Evolutionary conservation across 164 flowering plant genomes (phyloP).

Genomic region (grape (Vitis vinifera)): ASM3070453v1 NC_081822.1:4299501-4300000

Average conservation of each 20-base stretch:
- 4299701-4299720: slow-evolving; percentile 26
- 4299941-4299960: slow-evolving; percentile 22
- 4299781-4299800: slow-evolving; percentile 14
- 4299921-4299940: slow-evolving; percentile 7
- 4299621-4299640: slow-evolving; percentile 84
- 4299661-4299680: slow-evolving; percentile 41
- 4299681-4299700: slow-evolving; percentile 60
- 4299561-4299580: slow-evolving; percentile 68
- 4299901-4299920: slow-evolving; percentile 1
- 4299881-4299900: not conserved
- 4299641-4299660: slow-evolving; percentile 77
- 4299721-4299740: slow-evolving; percentile 14
- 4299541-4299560: slow-evolving; percentile 50
- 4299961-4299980: slow-evolving; percentile 28
- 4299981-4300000: slow-evolving; percentile 24
- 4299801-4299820: slow-evolving; percentile 16
- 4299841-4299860: slow-evolving; percentile 12
- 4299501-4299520: slow-evolving; percentile 2
- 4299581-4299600: slow-evolving; percentile 84
- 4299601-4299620: slow-evolving; percentile 74
- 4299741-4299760: slow-evolving; percentile 32
- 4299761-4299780: slow-evolving; percentile 54
- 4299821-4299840: slow-evolving; percentile 14
- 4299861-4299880: slow-evolving; percentile 8
- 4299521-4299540: slow-evolving; percentile 13